Conservation (phyloP, 768 basidiomycete species). For the Xanthoconium stramineum region DNA sequence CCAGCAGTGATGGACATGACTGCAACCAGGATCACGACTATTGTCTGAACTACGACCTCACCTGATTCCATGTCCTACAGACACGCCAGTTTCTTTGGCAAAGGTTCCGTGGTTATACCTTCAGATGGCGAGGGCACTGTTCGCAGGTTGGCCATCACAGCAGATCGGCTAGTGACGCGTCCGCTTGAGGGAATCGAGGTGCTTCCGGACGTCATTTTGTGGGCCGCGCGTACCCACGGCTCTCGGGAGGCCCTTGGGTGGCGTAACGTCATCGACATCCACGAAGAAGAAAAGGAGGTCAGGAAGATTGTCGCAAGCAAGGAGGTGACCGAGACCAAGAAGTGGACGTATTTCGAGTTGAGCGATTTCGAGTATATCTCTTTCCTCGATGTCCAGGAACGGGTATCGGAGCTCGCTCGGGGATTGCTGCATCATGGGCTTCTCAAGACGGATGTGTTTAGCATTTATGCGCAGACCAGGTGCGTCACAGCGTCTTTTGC, state of each 20-base stretch:
- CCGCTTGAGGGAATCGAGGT: constrained; percentile 79
- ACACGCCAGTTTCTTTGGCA: constrained; percentile 46
- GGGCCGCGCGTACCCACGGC: constrained; percentile 65
- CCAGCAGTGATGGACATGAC: too few relatives aligned
- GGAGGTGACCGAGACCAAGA: constrained; percentile 84
- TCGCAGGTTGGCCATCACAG: constrained; percentile 54
- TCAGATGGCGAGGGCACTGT: constrained; percentile 52
- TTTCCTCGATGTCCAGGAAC: constrained; percentile 68
- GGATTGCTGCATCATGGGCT: constrained; percentile 73
- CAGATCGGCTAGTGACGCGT: constrained; percentile 56
- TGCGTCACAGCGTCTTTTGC: constrained; percentile 41
- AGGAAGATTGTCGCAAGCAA: constrained; percentile 81
- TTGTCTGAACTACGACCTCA: too few relatives aligned
- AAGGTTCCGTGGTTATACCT: constrained; percentile 62
- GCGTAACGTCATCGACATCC: constrained; percentile 64
- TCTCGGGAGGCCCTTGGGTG: constrained; percentile 79
- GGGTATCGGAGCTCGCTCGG: constrained; percentile 61
- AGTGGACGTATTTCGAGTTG: constrained; percentile 93
- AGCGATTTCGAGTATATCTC: constrained; percentile 82
- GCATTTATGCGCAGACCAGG: constrained; percentile 89
- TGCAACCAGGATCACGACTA: too few relatives aligned
- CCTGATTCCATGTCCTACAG: not conserved
- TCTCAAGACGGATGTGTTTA: constrained; percentile 71
- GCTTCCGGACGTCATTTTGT: constrained; percentile 72
- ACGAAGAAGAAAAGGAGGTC: constrained; percentile 89